Base-by-base conservation (phyloP, 2,329 filamentous ascomycete species). In the Paraphaeosphaeria minitans region DNA sequence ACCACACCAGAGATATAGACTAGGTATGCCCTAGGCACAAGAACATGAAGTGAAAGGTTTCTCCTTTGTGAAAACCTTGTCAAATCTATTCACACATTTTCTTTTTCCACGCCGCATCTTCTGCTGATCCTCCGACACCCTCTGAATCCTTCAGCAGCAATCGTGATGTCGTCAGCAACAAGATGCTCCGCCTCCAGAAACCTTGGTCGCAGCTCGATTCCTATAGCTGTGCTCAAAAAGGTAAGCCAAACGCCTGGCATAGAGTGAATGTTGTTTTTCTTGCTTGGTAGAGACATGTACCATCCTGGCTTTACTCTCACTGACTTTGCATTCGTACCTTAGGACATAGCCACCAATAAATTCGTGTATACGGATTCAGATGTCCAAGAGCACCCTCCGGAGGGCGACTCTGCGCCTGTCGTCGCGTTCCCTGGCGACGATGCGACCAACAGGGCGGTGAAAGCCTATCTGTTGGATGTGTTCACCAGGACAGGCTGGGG, bases 401-500 rank as follows among this genome's bases (percentile, higher is more conserved):
- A 51, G 14, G 22, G 22, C 12, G 21, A 41, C 4, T n/a, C 7
- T 42, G 21, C 49, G 37, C 49, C 49, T 42, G n/a, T 51, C 21
- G n/a, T 51, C 13, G 29, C 14, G n/a, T 21, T 53, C 14, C 50
- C 50, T 4, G 24, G 37, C 8, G 27, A 53, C 3, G 16, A 53
- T 43, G 50, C 37, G 9, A 42, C 12, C 13, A 43, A 43, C n/a
- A 27, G 10, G 3, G 50, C 16, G 24, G 50, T 53, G 50, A 42
- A 33, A 13, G 12, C 16, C 2, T 53, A 53, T 7, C 21, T 53
- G 37, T 27, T 53, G 5, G 31, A 31, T 21, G n/a, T 53, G 7
- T 37, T 53, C 24, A 53, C 50, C 4, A 29, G 16, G 5, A 53
- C 50, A 4, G 37, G 50, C 21, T 53, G 50, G 50, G 50, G 50